phyloP scores from a whole-genome alignment of 768 basidiomycete species.

The Mycena floridula region DNA sequence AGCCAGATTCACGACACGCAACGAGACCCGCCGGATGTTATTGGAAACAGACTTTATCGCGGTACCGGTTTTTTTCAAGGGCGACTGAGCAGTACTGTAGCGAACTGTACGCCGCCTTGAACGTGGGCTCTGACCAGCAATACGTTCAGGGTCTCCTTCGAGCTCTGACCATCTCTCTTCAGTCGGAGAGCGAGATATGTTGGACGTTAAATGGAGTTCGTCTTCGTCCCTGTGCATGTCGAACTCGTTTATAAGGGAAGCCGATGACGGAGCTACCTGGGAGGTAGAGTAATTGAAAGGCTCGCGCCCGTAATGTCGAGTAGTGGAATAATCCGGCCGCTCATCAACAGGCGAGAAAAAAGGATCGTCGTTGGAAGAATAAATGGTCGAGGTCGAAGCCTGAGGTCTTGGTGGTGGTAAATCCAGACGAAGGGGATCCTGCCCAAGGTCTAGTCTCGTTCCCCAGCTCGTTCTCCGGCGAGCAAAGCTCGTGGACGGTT shows the following conservation, averaged over 20 bases:
- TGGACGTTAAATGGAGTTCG: constrained; percentile 53
- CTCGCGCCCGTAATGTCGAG: constrained; percentile 24
- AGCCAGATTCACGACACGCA: constrained; percentile 79
- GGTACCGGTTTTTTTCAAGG: constrained; percentile 54
- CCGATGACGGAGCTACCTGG: constrained; percentile 44
- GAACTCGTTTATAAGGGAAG: constrained; percentile 37
- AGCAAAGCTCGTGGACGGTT: too few species aligned
- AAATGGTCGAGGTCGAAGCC: constrained; percentile 4
- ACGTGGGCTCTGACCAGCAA: constrained; percentile 33
- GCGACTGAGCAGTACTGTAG: constrained; percentile 50
- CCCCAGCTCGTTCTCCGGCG: constrained; percentile 58
- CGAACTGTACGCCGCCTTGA: constrained; percentile 40
- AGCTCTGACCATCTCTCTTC: too few species aligned
- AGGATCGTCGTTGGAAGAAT: too few species aligned
- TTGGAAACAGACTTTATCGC: constrained; percentile 53
- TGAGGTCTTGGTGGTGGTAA: constrained; percentile 9
- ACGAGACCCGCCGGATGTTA: constrained; percentile 55
- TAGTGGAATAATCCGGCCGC: constrained; percentile 17
- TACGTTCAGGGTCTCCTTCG: constrained; percentile 48
- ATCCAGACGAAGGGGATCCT: constrained; percentile 43
- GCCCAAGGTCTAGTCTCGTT: constrained; percentile 32
- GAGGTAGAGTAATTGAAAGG: constrained; percentile 18
- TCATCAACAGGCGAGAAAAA: constrained; percentile 40
- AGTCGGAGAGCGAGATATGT: constrained; percentile 34
- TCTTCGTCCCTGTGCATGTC: constrained; percentile 35